A percentile compares a stretch with the other conserved stretches of the same genome.
Conservation (phyloP, 2,329 filamentous ascomycete species). For the Trichophyton mentagrophytes region DNA sequence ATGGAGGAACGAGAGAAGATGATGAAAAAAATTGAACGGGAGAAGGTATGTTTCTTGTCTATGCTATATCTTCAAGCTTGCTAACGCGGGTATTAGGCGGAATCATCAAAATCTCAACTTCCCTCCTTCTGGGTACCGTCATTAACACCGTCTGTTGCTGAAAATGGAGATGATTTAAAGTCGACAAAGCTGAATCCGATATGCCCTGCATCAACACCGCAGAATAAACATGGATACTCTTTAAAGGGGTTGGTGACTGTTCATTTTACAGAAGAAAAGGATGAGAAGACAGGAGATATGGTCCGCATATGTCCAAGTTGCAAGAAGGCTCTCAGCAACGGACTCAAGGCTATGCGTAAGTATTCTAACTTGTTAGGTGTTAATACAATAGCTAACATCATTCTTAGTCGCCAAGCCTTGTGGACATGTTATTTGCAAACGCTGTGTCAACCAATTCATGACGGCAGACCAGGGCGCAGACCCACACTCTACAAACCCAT, state of each 20-base stretch:
- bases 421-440: constrained; percentile 80
- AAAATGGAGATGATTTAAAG: constrained; percentile 44
- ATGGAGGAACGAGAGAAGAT: constrained; percentile 57
- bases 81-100: constrained; percentile 18
- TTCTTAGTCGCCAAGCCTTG: constrained; percentile 63
- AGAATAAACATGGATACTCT: constrained; percentile 59
- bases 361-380: constrained; percentile 5
- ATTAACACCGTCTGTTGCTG: constrained; percentile 53
- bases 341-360: constrained; percentile 59
- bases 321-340: constrained; percentile 68
- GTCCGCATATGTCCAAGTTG: constrained; percentile 66
- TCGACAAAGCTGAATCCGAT: constrained; percentile 55
- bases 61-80: background rate
- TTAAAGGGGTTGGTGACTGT: constrained; percentile 66
- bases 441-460: constrained; percentile 75
- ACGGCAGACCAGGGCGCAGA: constrained; percentile 42
- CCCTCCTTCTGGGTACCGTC: constrained; percentile 91
- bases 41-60: constrained; percentile 43
- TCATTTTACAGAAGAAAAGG: constrained; percentile 60
- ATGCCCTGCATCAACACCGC: constrained; percentile 60
- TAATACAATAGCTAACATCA: constrained; percentile 5
- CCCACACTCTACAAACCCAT: constrained; percentile 46
- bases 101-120: constrained; percentile 53
- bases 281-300: constrained; percentile 37
- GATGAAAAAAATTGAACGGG: constrained; percentile 56